Evolutionary conservation across 139 green algal genomes (phyloP), one percentile per base, ranked within the genome.

Genomic region (Micromonas commoda): DNA sequence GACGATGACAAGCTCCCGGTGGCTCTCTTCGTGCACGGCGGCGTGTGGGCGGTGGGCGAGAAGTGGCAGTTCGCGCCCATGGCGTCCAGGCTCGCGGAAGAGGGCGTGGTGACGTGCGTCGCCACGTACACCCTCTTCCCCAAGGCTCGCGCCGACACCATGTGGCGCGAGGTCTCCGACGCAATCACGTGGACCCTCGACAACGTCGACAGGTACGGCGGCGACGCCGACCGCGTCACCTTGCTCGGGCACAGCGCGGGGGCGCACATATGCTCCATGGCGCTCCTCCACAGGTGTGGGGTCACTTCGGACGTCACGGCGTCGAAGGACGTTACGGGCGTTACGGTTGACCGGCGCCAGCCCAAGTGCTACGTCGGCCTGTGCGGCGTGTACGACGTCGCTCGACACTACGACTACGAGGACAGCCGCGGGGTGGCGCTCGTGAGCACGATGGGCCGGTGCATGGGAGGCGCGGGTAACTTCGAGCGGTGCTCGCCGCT

Each of bases 31-130:
- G 38, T 81, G 5, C 78, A 83, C 72, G 78, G 78, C 51, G 78
- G 78, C 3, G 72, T 79, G 29, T 83, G 78, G 78, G 51, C 34
- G 31, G 34, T 29, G 1, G 78, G 78, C 28, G 71, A 79, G 5
- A 68, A 53, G 64, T 83, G 78, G 78, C 70, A 83, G 28, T 83
- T 79, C 38, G 51, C 78, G 6, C 78, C 78, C 5, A 38, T 83
- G 31, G 78, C 63, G n/a, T 9, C n/a, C 0, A 1, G 51, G 21
- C 45, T 81, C 20, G 77, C 77, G 13, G 21, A 77, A 2, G 52
- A 81, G n/a, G 77, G 77, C 77, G 31, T 75, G 24, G 28, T 81
- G 28, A 38, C 38, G 26, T 52, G 24, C 9, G 64, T 81, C 23
- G 32, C 32, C 19, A 65, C 64, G 4, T 81, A 81, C 37, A 53